phyloP scores from a whole-genome alignment of 2,329 filamentous ascomycete species.

The Arthrobotrys iridis region DNA sequence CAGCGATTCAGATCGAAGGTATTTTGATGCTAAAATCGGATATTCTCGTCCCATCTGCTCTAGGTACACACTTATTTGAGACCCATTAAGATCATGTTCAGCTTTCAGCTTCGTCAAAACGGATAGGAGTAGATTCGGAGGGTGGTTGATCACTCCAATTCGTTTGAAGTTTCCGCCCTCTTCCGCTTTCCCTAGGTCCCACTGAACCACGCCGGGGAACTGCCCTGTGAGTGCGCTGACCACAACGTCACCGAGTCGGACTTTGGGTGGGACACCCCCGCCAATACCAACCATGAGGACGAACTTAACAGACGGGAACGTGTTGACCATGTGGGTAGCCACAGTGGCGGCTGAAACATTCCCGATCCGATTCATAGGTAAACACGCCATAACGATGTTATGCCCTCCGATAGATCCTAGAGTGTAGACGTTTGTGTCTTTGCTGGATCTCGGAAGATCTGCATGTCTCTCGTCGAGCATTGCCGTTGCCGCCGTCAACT shows the following conservation, averaged over 20 bases:
- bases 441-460: no score
- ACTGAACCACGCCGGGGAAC: neutral
- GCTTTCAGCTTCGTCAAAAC: neutral
- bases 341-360: neutral
- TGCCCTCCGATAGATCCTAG: constrained; percentile 9
- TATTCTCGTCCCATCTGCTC: neutral
- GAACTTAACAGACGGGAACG: neutral
- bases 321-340: neutral
- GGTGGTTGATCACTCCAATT: neutral
- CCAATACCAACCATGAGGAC: constrained; percentile 25
- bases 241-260: constrained; percentile 9
- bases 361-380: neutral
- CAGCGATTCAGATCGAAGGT: neutral
- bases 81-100: neutral
- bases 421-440: constrained; percentile 12
- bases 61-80: neutral
- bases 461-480: neutral
- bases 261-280: no score
- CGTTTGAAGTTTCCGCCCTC: neutral
- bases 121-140: neutral
- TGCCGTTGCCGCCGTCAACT: neutral
- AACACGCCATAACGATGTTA: constrained; percentile 10
- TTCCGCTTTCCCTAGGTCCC: constrained; percentile 1
- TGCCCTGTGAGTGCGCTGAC: neutral
- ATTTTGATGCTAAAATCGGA: neutral